Percentiles rank a stretch among this genome's conserved stretches.
Conservation (phyloP, 2,329 filamentous ascomycete genomes). For the Grosmannia serpens region DNA sequence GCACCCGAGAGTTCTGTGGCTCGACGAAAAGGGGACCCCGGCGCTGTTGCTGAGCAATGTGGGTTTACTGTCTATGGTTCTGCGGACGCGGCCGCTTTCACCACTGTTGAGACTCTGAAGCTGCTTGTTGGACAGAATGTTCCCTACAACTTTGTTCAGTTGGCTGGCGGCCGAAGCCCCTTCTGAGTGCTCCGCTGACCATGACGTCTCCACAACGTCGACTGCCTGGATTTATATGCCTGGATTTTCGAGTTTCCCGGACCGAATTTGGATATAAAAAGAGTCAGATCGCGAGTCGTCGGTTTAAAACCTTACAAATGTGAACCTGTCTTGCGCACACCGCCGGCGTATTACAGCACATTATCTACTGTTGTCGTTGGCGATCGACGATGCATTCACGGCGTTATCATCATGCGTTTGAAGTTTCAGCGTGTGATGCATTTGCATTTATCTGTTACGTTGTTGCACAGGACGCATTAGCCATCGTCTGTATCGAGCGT, state of each 20-base stretch:
- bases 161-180: constrained; percentile 47
- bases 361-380: neutral
- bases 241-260: neutral
- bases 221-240: neutral
- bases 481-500: neutral
- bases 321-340: neutral
- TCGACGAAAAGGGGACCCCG: constrained; percentile 54
- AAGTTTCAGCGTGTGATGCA: neutral
- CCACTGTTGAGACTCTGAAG: constrained; percentile 69
- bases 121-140: constrained; percentile 77
- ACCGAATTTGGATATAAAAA: neutral
- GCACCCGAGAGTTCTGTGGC: constrained; percentile 36
- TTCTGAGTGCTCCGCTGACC: constrained; percentile 23
- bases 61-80: constrained; percentile 73
- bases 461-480: neutral
- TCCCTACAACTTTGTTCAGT: constrained; percentile 73
- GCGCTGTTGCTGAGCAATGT: constrained; percentile 57
- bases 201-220: neutral
- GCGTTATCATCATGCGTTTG: neutral
- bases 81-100: constrained; percentile 72
- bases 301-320: neutral
- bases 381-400: neutral
- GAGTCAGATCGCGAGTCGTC: neutral
- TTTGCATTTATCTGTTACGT: neutral
- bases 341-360: neutral